Evolutionary conservation across 176 grass and related monocot genomes (phyloP).

Genomic region (Oropetium thomaeum): DNA sequence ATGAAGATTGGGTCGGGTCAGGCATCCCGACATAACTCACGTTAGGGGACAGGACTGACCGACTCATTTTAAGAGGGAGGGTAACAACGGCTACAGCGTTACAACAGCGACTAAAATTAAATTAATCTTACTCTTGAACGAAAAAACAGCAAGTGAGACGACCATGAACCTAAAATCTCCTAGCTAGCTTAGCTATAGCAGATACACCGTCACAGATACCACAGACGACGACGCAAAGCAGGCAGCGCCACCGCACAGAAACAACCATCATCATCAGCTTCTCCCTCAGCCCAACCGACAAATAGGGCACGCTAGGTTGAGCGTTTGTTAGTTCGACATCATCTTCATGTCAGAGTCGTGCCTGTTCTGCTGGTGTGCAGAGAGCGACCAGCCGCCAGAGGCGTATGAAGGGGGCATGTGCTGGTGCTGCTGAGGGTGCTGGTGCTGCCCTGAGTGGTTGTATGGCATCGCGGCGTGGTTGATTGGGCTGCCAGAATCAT

Average conservation of each 20-base stretch:
- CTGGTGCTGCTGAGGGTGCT: slow-evolving; percentile 45
- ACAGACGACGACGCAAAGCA: slow-evolving; percentile 1
- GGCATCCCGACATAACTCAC: slow-evolving; percentile 11
- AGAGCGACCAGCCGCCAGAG: slow-evolving; percentile 62
- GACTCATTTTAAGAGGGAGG: not conserved
- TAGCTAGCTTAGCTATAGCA: slow-evolving; percentile 41
- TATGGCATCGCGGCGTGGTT: slow-evolving; percentile 51
- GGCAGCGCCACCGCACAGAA: not conserved
- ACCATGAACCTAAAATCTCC: slow-evolving; percentile 48
- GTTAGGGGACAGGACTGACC: slow-evolving; percentile 31
- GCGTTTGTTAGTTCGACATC: slow-evolving; percentile 63
- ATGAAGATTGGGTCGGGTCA: slow-evolving; percentile 22
- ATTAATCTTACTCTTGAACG: slow-evolving; percentile 39
- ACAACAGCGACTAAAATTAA: slow-evolving; percentile 39
- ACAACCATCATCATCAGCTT: slow-evolving; percentile 32
- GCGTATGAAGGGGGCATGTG: slow-evolving; percentile 63
- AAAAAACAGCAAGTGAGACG: slow-evolving; percentile 36
- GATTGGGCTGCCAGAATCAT: slow-evolving; percentile 73
- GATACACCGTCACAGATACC: slow-evolving; percentile 19
- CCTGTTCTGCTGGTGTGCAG: slow-evolving; percentile 67
- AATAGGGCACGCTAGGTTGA: slow-evolving; percentile 20
- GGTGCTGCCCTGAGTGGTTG: slow-evolving; percentile 57
- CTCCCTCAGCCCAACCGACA: slow-evolving; percentile 32
- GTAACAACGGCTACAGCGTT: slow-evolving; percentile 33
- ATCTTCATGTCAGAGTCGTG: slow-evolving; percentile 88